Evolutionary conservation across 1,139 yeast genomes (phyloP).

Genomic region (Yarrowia galli): DNA sequence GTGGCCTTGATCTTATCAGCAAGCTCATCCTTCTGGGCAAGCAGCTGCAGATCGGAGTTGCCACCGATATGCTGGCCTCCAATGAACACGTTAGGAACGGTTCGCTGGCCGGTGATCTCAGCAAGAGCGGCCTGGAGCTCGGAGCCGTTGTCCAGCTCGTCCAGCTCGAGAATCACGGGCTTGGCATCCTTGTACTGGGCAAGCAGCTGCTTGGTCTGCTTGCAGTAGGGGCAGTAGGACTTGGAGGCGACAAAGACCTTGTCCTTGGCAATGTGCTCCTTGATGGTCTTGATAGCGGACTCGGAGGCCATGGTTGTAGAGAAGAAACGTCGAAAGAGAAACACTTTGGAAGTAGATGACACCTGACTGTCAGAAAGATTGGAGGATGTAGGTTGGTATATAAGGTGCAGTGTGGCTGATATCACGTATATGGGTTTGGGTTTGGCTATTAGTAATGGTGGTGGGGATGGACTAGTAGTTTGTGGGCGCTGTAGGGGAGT

Average conservation of each 20-base stretch:
- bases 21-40: constrained; percentile 56
- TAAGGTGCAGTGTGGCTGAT: constrained; percentile 14
- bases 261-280: constrained; percentile 68
- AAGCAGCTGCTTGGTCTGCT: constrained; percentile 35
- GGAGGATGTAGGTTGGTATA: too few species aligned
- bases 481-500: background rate
- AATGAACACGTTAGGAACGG: constrained; percentile 93
- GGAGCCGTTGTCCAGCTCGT: constrained; percentile 56
- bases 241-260: constrained; percentile 87
- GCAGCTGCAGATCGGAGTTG: constrained; percentile 79
- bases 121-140: constrained; percentile 81
- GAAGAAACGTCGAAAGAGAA: constrained; percentile 37
- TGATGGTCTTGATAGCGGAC: constrained; percentile 48
- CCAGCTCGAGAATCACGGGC: constrained; percentile 39
- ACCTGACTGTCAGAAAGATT: background rate
- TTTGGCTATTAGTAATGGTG: constrained; percentile 6
- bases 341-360: constrained; percentile 9
- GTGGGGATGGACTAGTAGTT: background rate
- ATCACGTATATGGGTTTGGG: constrained; percentile 6
- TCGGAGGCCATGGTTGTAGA: constrained; percentile 38
- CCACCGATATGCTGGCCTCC: constrained; percentile 95
- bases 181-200: constrained; percentile 26
- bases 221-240: constrained; percentile 48
- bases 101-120: constrained; percentile 84
- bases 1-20: constrained; percentile 49